Base-by-base conservation (phyloP, 495 filamentous ascomycete species). In the Trichoderma virens region DNA sequence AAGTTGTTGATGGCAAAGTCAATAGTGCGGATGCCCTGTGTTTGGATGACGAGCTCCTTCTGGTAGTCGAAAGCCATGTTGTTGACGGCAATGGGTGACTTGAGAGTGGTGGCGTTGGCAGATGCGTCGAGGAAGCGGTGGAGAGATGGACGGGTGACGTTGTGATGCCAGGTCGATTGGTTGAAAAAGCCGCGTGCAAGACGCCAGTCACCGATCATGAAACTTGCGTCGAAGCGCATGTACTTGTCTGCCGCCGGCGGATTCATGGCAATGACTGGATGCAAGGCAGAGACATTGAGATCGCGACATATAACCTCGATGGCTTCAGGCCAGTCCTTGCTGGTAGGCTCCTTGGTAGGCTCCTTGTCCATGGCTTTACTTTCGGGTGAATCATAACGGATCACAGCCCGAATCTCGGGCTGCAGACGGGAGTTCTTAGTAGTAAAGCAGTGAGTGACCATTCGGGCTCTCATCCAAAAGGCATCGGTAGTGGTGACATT, bases 1-100 rank as follows among this genome's bases (percentile, higher is more conserved):
- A 79, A 68, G 69, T 91, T 93, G 78, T 90, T 90, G 28, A 92
- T 63, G 32, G 88, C 51, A 28, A 56, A 30, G 51, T 56, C 51
- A 18, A 56, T 31, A 25, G 51, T 56, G 25, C 51, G 51, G 9
- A 56, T 56, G 51, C 51, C 51, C 25, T 56, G 23, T 13, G 51
- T 56, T 8, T 56, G 51, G 25, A 73, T 28, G 27, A 56, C 25
- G 20, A 93, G 83, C 56, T 92, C 86, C 41, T 91, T 80, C 5
- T 89, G 74, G 13, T 88, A 74, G 45, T 78, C 77, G 51, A 86
- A 80, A 0, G 80, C 72, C 0, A 90, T 73, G 65, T 89, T 80
- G 23, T 84, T 83, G 30, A 85, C 74, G 69, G 62, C 72, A 68
- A 27, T 74, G 76, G 47, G 79, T 70, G 65, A 76, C 75, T 25